These are phyloP conservation scores for Lepidium africanum DNA, from an alignment of 345 rosid genomes.

Conservation along the genomic window DNA sequence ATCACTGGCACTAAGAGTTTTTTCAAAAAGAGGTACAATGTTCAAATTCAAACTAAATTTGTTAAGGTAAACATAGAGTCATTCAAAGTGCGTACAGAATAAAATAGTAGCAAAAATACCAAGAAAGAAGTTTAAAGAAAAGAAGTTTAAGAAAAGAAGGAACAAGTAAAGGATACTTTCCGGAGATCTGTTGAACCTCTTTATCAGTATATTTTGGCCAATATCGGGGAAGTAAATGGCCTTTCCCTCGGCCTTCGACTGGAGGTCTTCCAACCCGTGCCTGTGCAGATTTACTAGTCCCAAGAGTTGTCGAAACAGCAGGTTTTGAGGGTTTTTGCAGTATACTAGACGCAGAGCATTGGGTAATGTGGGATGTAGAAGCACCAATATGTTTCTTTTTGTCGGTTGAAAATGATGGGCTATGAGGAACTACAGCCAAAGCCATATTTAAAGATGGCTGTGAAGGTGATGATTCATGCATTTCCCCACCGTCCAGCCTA, in stretches of 20 bases:
- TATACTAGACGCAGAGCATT: slow-evolving; percentile 44
- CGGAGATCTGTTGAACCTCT: slow-evolving; percentile 82
- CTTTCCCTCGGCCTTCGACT: slow-evolving; percentile 78
- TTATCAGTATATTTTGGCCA: slow-evolving; percentile 95
- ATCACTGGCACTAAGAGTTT: slow-evolving; percentile 93
- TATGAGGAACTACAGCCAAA: slow-evolving; percentile 39
- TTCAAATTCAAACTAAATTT: slow-evolving; percentile 56
- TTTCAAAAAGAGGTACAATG: slow-evolving; percentile 87
- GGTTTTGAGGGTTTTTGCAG: slow-evolving; percentile 51
- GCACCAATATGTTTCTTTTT: slow-evolving; percentile 41
- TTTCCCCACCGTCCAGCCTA: slow-evolving; percentile 43
- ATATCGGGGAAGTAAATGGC: slow-evolving; percentile 84
- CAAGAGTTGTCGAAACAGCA: slow-evolving; percentile 30
- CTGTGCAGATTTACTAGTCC: slow-evolving; percentile 43
- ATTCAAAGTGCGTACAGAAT: neutral
- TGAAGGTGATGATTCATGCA: slow-evolving; percentile 42
- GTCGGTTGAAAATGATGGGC: slow-evolving; percentile 35
- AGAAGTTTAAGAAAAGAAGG: neutral
- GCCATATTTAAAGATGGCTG: slow-evolving; percentile 61
- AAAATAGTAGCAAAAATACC: neutral
- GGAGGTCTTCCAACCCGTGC: slow-evolving; percentile 71
- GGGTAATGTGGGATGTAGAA: slow-evolving; percentile 37
- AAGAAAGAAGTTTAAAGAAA: neutral
- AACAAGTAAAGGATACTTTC: slow-evolving; percentile 71
- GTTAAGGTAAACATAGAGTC: slow-evolving; percentile 22